Evolutionary conservation across 1,284 basidiomycete species (phyloP).

Genomic region (Melanopsichium pennsylvanicum): DNA sequence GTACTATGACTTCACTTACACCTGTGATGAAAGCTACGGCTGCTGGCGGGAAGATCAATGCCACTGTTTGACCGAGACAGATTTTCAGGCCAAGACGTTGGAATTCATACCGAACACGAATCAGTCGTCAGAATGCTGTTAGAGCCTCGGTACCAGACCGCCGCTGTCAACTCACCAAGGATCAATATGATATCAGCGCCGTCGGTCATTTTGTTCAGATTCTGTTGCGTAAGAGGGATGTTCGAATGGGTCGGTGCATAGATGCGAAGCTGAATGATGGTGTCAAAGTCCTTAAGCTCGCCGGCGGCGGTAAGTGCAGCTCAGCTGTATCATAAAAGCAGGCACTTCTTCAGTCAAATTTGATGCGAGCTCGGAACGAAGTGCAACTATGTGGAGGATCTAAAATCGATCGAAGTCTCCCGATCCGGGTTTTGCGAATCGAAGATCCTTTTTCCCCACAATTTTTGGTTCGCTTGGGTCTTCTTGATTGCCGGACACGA

Average conservation of each 20-base stretch:
- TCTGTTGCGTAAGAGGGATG: too few relatives aligned
- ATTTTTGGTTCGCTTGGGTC: slow-evolving; percentile 3
- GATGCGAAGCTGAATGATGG: too few relatives aligned
- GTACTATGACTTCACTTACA: slow-evolving; percentile 10
- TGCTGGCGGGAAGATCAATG: slow-evolving; percentile 73
- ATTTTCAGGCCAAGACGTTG: too few relatives aligned
- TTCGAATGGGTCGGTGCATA: too few relatives aligned
- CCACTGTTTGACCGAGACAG: slow-evolving; percentile 66
- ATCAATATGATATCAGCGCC: slow-evolving; percentile 43
- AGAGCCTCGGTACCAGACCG: too few relatives aligned
- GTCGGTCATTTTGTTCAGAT: slow-evolving; percentile 20
- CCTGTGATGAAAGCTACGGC: slow-evolving; percentile 78
- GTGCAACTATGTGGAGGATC: slow-evolving; percentile 10
- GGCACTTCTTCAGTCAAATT: slow-evolving; percentile 1
- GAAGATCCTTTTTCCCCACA: slow-evolving; percentile 25
- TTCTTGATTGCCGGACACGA: slow-evolving; percentile 16
- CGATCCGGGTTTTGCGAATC: too few relatives aligned
- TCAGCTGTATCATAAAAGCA: too few relatives aligned
- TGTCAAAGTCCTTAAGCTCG: background rate
- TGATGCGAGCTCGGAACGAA: background rate
- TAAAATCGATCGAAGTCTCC: slow-evolving; percentile 1
- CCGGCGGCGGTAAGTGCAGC: background rate
- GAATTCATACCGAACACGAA: too few relatives aligned
- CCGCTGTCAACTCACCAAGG: slow-evolving; percentile 30
- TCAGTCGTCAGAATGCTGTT: too few relatives aligned